These are phyloP conservation scores for Trametes sp. DNA, from an alignment of 1,284 basidiomycete species.

Conservation along the genomic window DNA sequence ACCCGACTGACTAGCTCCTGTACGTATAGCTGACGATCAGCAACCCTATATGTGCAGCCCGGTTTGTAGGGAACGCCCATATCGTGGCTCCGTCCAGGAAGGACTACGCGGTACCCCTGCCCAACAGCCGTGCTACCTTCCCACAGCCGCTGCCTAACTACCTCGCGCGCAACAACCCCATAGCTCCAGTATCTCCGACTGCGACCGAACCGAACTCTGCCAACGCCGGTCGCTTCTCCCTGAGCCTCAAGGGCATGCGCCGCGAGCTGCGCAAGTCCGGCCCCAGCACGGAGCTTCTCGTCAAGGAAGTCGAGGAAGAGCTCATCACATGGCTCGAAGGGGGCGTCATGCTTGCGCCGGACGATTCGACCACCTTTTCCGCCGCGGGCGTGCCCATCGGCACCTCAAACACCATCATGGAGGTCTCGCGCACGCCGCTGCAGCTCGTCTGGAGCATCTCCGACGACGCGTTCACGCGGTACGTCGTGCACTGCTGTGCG, in stretches of 20 bases:
- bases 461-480: conserved; percentile 75
- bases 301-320: conserved; percentile 70
- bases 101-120: conserved; percentile 58
- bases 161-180: conserved; percentile 63
- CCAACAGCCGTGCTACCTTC: conserved; percentile 64
- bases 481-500: conserved; percentile 82
- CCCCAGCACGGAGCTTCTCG: conserved; percentile 64
- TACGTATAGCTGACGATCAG: conserved; percentile 5
- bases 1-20: background rate
- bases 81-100: conserved; percentile 63
- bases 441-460: conserved; percentile 75
- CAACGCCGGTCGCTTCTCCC: conserved; percentile 76
- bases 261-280: conserved; percentile 68
- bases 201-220: conserved; percentile 59
- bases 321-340: conserved; percentile 69
- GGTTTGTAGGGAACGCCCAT: conserved; percentile 74
- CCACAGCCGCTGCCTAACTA: conserved; percentile 76
- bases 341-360: conserved; percentile 62
- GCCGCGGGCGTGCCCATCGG: conserved; percentile 57
- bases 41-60: conserved; percentile 51
- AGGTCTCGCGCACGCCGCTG: conserved; percentile 68
- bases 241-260: conserved; percentile 78
- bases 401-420: conserved; percentile 60
- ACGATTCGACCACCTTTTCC: conserved; percentile 42
- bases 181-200: conserved; percentile 54